Conservation (phyloP, 2,329 filamentous ascomycete genomes). For the Aspergillus nomiae region DNA sequence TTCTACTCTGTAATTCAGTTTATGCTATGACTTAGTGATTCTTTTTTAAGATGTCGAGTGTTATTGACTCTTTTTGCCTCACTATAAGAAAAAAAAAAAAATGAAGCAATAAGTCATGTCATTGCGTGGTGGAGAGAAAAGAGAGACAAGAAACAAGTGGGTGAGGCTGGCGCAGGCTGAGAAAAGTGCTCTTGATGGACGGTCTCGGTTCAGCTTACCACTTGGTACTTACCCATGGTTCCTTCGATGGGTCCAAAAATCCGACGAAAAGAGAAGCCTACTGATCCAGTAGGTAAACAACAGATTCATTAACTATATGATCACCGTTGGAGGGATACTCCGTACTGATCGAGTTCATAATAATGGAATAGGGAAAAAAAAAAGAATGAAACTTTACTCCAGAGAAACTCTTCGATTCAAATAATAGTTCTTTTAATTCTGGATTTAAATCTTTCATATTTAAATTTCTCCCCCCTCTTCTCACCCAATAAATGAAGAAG, state of each 20-base stretch:
- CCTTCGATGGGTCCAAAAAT: background rate
- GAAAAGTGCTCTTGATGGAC: background rate
- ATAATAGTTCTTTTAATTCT: background rate
- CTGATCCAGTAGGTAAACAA: background rate
- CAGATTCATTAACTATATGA: background rate
- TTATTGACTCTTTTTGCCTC: background rate
- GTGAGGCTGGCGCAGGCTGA: conserved; percentile 2
- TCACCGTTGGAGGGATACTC: no score
- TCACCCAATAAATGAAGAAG: conserved; percentile 4
- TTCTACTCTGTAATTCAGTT: no score
- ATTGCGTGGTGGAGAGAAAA: background rate
- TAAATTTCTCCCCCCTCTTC: background rate
- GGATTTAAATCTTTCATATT: background rate
- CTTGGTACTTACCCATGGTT: background rate
- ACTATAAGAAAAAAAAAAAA: background rate
- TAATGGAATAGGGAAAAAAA: background rate
- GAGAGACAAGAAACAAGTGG: background rate
- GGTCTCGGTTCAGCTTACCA: background rate
- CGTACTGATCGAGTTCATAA: background rate
- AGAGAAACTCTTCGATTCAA: background rate
- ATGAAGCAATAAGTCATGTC: background rate
- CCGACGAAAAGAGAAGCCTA: background rate
- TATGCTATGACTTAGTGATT: background rate
- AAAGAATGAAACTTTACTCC: background rate
- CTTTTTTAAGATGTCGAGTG: background rate